Base-by-base conservation (phyloP, 106 monocot genomes). In the Phalaenopsis aphrodite region DNA sequence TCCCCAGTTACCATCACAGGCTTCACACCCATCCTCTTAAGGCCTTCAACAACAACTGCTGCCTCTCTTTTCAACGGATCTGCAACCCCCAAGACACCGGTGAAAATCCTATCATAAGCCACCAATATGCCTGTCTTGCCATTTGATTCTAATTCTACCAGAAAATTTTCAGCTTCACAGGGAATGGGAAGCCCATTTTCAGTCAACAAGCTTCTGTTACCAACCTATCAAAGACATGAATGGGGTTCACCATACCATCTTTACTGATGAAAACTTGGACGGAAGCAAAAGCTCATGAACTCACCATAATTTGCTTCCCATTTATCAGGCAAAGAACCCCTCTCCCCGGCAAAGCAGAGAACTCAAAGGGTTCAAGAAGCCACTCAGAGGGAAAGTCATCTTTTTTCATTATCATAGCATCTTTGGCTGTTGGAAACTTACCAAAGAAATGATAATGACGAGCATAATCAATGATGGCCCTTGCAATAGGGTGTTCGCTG, bases 1-100 rank as follows among this genome's bases (percentile, higher is more conserved):
- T 98, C 98, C n/a, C 98, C 98, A 24, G 98, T 98, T 42, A 98
- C 84, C 92, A 98, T 98, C 45, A 98, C 88, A 1, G 94, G 88
- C 75, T 81, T 74, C 56, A 94, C 77, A 5, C 92, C 92, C 98
- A 98, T 91, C 77, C 88, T 94, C 79, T 85, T 92, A 18, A 98
- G 77, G 41, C 92, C 94, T 89, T 94, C 89, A 3, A 98, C 71
- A 12, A 98, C 98, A 76, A 92, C 91, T 8, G 91, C 86, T n/a
- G 98, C 98, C 75, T 98, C 98, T 83, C 94, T 87, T 81, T 94
- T 98, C 76, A 98, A 72, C 61, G 94, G 92, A 87, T 98, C 98
- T 3, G 94, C 86, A 7, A 98, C 75, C 42, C 92, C 98, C 55
- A 98, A 42, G 7, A 89, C 80, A 72, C 94, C 98, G 55, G 83